Evolutionary conservation across 192 early-diverging fungal species (phyloP).

Genomic region (Kappamyces sp.): DNA sequence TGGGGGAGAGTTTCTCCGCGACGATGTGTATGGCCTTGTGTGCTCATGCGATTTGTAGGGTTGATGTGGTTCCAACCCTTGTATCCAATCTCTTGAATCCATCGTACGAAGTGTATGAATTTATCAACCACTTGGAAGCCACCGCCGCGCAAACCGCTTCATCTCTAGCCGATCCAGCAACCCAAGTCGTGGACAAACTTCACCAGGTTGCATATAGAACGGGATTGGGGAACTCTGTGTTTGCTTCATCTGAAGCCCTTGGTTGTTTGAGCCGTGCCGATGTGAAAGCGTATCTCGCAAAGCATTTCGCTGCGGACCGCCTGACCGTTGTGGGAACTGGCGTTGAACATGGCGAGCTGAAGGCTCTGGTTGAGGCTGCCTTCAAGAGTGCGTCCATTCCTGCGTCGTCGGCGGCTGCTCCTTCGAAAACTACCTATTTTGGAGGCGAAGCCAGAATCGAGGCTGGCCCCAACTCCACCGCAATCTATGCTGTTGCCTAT

Average conservation of each 20-base stretch:
- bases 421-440: constrained; percentile 58
- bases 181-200: constrained; percentile 66
- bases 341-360: constrained; percentile 66
- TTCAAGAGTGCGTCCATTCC: constrained; percentile 37
- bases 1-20: constrained; percentile 84
- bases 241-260: constrained; percentile 59
- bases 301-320: constrained; percentile 64
- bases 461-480: constrained; percentile 30
- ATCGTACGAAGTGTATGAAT: constrained; percentile 81
- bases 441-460: constrained; percentile 85
- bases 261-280: constrained; percentile 56
- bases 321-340: constrained; percentile 83
- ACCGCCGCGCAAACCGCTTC: constrained; percentile 62
- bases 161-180: constrained; percentile 57
- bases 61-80: constrained; percentile 67
- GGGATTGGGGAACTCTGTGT: constrained; percentile 94
- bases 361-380: constrained; percentile 56
- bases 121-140: constrained; percentile 58
- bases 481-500: constrained; percentile 81
- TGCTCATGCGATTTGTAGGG: constrained; percentile 57
- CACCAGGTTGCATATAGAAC: constrained; percentile 88
- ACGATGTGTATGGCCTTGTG: constrained; percentile 65
- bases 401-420: constrained; percentile 23
- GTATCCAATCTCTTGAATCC: constrained; percentile 70
- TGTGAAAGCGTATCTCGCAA: constrained; percentile 66